These are phyloP conservation scores for Stephanodiscus minutulus DNA, from an alignment of 108 stramenopile species.

Conservation along the genomic window DNA sequence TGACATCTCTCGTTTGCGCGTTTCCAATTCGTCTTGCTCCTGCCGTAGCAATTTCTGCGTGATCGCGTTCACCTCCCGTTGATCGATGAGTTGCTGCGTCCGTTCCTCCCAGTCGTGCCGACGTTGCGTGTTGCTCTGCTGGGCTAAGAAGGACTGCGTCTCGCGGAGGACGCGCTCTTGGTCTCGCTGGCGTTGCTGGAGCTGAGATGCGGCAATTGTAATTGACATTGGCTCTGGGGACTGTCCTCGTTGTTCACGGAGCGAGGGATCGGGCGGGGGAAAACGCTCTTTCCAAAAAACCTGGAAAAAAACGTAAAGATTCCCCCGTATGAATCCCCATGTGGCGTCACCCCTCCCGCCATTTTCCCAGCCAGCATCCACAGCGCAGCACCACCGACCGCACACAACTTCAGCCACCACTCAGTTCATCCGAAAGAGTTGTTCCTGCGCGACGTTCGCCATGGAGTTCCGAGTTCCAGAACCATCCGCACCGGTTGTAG, in stretches of 20 bases:
- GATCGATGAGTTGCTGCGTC: slow-evolving; percentile 28
- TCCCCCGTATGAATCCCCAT: background rate
- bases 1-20: slow-evolving; percentile 24
- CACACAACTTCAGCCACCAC: background rate
- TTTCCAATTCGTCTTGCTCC: slow-evolving; percentile 25
- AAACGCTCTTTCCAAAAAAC: background rate
- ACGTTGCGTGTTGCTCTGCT: slow-evolving; percentile 33
- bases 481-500: background rate
- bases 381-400: background rate
- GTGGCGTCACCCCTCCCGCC: too few relatives aligned
- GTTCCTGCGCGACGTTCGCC: too few relatives aligned
- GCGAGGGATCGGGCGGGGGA: background rate
- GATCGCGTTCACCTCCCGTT: slow-evolving; percentile 23
- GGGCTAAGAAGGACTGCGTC: slow-evolving; percentile 35
- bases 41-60: slow-evolving; percentile 14
- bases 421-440: background rate
- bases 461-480: slow-evolving; percentile 5
- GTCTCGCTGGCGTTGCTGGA: slow-evolving; percentile 32
- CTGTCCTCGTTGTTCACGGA: too few relatives aligned
- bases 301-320: slow-evolving; percentile 4
- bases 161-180: slow-evolving; percentile 40
- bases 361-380: too few relatives aligned
- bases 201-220: slow-evolving; percentile 25
- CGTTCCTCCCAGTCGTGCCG: slow-evolving; percentile 34
- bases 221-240: background rate